phyloP scores from a whole-genome alignment of 2,329 filamentous ascomycete genomes.

The Paracorniculantispora psalliotae region DNA sequence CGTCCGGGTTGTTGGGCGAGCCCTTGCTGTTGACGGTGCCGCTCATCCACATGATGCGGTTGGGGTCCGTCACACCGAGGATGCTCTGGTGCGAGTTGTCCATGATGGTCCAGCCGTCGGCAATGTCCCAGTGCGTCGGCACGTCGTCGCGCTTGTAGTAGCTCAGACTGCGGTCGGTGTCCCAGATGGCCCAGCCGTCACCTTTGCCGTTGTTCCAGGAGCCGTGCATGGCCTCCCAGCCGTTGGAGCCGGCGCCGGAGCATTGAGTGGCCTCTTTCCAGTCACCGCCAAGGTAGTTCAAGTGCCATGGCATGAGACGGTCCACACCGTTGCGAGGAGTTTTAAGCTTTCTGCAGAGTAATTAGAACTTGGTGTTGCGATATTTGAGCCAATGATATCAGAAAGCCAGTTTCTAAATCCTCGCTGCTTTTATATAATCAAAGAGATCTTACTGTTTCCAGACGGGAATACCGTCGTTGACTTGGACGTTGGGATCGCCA shows the following conservation, averaged over 20 bases:
- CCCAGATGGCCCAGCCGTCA: slow-evolving; percentile 39
- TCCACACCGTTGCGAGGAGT: slow-evolving; percentile 28
- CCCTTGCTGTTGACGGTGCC: slow-evolving; percentile 46
- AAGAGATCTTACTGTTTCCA: slow-evolving; percentile 44
- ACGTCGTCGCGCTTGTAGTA: slow-evolving; percentile 46
- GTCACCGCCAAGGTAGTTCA: slow-evolving; percentile 46
- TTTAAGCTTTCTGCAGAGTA: too few relatives aligned
- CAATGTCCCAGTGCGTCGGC: slow-evolving; percentile 49
- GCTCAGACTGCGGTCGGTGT: slow-evolving; percentile 30
- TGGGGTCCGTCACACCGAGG: slow-evolving; percentile 38
- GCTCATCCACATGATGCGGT: slow-evolving; percentile 30
- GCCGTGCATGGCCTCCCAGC: slow-evolving; percentile 45
- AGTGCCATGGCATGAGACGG: slow-evolving; percentile 43
- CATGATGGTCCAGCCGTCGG: slow-evolving; percentile 44
- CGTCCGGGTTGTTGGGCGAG: slow-evolving; percentile 17
- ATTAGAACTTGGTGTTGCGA: too few relatives aligned
- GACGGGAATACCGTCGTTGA: slow-evolving; percentile 34
- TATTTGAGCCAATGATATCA: too few relatives aligned
- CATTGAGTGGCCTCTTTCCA: slow-evolving; percentile 47
- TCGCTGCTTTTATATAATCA: too few relatives aligned
- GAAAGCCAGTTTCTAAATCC: too few relatives aligned
- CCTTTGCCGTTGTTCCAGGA: slow-evolving; percentile 46
- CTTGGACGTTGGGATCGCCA: slow-evolving; percentile 34
- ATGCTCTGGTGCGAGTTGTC: slow-evolving; percentile 3
- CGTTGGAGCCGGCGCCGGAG: slow-evolving; percentile 45